Conservation (phyloP, 2,329 filamentous ascomycete species). For the Fusarium siculi region DNA sequence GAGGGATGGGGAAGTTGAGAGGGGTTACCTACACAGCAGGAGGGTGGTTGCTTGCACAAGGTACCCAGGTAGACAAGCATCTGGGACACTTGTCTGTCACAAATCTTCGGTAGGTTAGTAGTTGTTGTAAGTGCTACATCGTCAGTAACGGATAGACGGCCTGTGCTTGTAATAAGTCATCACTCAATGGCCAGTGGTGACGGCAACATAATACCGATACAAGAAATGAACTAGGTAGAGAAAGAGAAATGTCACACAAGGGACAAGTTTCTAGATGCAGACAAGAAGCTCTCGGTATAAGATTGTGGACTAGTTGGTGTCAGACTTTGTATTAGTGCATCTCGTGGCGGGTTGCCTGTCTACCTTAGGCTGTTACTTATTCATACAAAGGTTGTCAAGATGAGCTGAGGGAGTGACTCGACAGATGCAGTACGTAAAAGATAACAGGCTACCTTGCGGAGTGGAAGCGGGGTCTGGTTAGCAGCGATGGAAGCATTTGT, state of each 20-base stretch:
- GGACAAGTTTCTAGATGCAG: constrained; percentile 8
- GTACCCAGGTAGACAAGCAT: not conserved
- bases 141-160: not conserved
- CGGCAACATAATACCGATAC: not conserved
- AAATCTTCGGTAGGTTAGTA: not conserved
- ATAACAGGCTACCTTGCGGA: not conserved
- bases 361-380: not conserved
- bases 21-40: not conserved
- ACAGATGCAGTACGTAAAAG: constrained; percentile 19
- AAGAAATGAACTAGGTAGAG: not conserved
- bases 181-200: not conserved
- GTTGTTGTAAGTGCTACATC: not conserved
- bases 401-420: constrained; percentile 10
- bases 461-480: constrained; percentile 9
- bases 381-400: not conserved
- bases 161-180: not conserved
- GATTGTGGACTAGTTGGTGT: not conserved
- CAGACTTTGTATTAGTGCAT: not conserved
- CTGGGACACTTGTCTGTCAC: not conserved
- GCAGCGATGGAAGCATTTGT: constrained; percentile 7
- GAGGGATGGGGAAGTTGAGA: not conserved
- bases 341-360: not conserved
- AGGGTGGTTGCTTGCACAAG: not conserved
- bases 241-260: not conserved
- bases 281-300: not conserved